phyloP scores from a whole-genome alignment of 495 filamentous ascomycete species.

The Aspergillus biplanus region DNA sequence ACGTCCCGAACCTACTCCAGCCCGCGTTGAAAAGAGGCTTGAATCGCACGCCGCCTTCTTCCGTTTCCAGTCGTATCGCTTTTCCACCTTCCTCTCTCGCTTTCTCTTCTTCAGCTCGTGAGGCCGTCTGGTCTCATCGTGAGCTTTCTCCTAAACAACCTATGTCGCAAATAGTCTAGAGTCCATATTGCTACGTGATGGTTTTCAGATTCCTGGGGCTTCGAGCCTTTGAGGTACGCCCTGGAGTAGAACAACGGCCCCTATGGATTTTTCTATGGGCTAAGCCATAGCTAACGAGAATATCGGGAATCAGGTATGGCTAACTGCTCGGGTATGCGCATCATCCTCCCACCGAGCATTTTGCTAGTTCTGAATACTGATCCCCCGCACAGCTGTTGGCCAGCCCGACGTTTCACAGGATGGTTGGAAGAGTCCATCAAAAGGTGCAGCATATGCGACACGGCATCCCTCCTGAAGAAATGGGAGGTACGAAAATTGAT shows the following conservation, averaged over 20 bases:
- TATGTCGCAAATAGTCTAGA: background rate
- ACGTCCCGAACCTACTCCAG: background rate
- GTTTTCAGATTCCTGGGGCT: slow-evolving; percentile 35
- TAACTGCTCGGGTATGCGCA: slow-evolving; percentile 43
- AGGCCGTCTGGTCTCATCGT: background rate
- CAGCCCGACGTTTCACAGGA: slow-evolving; percentile 63
- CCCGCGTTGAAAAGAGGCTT: background rate
- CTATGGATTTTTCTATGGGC: background rate
- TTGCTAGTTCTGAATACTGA: slow-evolving; percentile 26
- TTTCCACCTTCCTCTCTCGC: background rate
- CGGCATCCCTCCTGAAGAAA: slow-evolving; percentile 60
- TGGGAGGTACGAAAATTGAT: slow-evolving; percentile 60
- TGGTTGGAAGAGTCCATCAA: slow-evolving; percentile 59
- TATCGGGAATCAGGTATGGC: slow-evolving; percentile 39
- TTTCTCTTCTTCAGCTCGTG: slow-evolving; percentile 1
- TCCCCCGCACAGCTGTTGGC: slow-evolving; percentile 53
- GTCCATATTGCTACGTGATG: slow-evolving; percentile 4
- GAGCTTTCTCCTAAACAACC: background rate
- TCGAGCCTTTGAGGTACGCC: slow-evolving; percentile 52
- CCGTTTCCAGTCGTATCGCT: background rate
- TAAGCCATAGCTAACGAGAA: background rate
- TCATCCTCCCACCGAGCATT: background rate
- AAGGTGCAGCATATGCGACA: slow-evolving; percentile 54
- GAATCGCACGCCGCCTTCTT: background rate
- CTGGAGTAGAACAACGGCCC: background rate